Conservation (phyloP, 208 protist genomes). For the Acanthamoeba lugdunensis region DNA sequence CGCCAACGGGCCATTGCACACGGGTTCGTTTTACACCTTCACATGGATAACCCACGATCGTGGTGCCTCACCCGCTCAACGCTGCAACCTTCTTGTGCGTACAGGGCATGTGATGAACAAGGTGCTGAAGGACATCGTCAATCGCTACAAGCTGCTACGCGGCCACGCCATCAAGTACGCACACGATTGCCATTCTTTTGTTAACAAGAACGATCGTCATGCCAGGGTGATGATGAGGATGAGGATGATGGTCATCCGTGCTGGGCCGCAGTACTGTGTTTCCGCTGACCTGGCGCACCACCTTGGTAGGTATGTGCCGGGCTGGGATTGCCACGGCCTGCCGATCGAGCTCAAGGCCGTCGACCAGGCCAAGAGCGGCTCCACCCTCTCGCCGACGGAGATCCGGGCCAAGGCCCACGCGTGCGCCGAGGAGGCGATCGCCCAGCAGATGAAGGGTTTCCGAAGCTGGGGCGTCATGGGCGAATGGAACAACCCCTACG, state of each 20-base stretch:
- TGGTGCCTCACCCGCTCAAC: neutral
- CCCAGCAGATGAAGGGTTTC: constrained; percentile 73
- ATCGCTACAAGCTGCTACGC: constrained; percentile 85
- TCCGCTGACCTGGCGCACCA: no score
- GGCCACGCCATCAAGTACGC: constrained; percentile 81
- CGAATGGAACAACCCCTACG: constrained; percentile 86
- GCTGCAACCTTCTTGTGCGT: neutral
- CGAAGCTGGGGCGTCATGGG: constrained; percentile 83
- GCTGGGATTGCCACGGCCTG: constrained; percentile 90
- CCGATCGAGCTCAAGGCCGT: constrained; percentile 91
- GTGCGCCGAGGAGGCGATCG: constrained; percentile 76
- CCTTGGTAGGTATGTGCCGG: constrained; percentile 79
- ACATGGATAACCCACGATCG: neutral
- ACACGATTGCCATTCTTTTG: neutral
- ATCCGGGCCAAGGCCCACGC: constrained; percentile 79
- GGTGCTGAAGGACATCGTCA: constrained; percentile 90
- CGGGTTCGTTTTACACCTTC: constrained; percentile 80
- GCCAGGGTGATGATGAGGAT: no score
- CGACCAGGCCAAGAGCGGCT: constrained; percentile 68
- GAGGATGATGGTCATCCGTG: no score
- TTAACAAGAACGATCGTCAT: no score
- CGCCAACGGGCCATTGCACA: constrained; percentile 89
- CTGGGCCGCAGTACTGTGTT: no score
- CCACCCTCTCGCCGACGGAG: constrained; percentile 59
- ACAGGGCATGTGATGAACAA: constrained; percentile 85